These are phyloP conservation scores for Dactylonectria estremocensis DNA, from an alignment of 2,329 filamentous ascomycete species.

Conservation along the genomic window DNA sequence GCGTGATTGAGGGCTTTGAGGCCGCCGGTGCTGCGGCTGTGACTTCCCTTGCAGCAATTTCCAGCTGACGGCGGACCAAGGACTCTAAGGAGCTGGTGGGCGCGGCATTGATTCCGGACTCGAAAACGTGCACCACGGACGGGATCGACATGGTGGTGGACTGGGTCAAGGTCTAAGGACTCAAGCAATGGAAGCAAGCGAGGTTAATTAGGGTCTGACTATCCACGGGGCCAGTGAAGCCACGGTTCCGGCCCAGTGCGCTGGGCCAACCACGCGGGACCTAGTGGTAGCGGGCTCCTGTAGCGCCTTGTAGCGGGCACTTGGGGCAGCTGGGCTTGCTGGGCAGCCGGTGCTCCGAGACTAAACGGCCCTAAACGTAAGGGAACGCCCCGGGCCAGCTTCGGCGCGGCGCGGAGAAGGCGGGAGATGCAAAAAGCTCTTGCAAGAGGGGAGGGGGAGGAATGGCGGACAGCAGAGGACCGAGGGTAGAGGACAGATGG, in stretches of 20 bases:
- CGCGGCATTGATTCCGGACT: constrained; percentile 46
- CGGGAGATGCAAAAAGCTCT: constrained; percentile 42
- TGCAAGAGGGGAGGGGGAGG: constrained; percentile 24
- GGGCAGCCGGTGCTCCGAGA: constrained; percentile 14
- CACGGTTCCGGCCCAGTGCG: constrained; percentile 32
- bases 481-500: constrained; percentile 19
- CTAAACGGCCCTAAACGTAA: constrained; percentile 32
- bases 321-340: too few relatives aligned
- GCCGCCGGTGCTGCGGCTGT: constrained; percentile 28
- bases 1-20: constrained; percentile 9
- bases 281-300: constrained; percentile 44
- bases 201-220: constrained; percentile 36
- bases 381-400: constrained; percentile 35
- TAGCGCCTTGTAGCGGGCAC: too few relatives aligned
- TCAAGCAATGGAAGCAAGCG: constrained; percentile 17
- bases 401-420: constrained; percentile 38
- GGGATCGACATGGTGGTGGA: constrained; percentile 46
- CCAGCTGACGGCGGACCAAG: constrained; percentile 50
- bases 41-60: constrained; percentile 42
- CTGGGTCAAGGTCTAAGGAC: too few relatives aligned
- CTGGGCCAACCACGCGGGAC: constrained; percentile 47
- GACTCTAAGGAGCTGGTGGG: constrained; percentile 45
- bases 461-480: constrained; percentile 14
- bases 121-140: constrained; percentile 49
- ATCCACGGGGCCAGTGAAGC: constrained; percentile 29